Evolutionary conservation across 2,329 filamentous ascomycete species (phyloP).

Genomic region (Sporothrix sp.): DNA sequence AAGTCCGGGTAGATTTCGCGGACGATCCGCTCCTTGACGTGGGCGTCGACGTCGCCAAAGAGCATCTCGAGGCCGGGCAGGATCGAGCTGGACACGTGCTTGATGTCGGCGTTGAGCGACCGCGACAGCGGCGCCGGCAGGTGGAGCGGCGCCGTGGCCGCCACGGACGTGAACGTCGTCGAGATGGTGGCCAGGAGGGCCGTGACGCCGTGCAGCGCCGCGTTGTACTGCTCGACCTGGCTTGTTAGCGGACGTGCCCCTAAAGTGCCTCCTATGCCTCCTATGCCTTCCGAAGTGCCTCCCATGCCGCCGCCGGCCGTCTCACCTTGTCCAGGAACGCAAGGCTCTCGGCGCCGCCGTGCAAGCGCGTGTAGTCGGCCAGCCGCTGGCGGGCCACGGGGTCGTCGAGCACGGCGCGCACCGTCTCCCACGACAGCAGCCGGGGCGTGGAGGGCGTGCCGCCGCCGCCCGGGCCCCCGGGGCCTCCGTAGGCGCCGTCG

Average conservation of each 20-base stretch:
- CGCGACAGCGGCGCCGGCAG: constrained; percentile 32
- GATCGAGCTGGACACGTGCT: constrained; percentile 33
- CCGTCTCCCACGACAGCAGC: constrained; percentile 40
- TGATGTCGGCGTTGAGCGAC: constrained; percentile 36
- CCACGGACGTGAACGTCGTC: constrained; percentile 28
- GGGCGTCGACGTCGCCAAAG: constrained; percentile 30
- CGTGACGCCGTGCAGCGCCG: constrained; percentile 31
- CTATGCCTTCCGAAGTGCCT: too few relatives aligned
- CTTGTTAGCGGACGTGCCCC: too few relatives aligned
- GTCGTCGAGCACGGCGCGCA: constrained; percentile 41
- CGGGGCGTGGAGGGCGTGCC: constrained; percentile 28
- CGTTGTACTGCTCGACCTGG: constrained; percentile 37
- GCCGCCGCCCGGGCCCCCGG: constrained; percentile 1
- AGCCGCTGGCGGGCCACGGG: constrained; percentile 37
- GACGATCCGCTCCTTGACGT: constrained; percentile 33
- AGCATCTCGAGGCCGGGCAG: constrained; percentile 36
- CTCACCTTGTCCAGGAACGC: constrained; percentile 42
- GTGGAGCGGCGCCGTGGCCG: constrained; percentile 31
- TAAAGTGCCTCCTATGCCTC: too few relatives aligned
- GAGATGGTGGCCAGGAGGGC: constrained; percentile 29
- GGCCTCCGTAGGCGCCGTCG: background rate
- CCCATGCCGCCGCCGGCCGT: too few relatives aligned
- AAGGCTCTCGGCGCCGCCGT: constrained; percentile 39
- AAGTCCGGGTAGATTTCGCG: constrained; percentile 40
- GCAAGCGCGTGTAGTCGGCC: constrained; percentile 38